Evolutionary conservation across 2,329 filamentous ascomycete genomes (phyloP).

Genomic region (Sporothrix euskadiensis): DNA sequence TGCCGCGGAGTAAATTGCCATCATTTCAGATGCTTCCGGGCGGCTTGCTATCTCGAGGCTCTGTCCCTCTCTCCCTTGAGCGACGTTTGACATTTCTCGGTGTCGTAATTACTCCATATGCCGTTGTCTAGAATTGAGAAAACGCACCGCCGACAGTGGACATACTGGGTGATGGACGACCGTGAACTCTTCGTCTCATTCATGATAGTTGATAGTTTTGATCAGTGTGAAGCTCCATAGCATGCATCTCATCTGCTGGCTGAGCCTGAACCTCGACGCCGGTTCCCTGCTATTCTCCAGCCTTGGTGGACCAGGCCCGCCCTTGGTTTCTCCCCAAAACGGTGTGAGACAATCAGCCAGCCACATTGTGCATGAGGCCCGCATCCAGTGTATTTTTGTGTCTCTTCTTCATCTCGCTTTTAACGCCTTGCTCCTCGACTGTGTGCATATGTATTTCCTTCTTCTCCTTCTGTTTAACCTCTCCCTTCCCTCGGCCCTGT

Average conservation of each 20-base stretch:
- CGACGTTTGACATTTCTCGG: background rate
- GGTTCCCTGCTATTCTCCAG: background rate
- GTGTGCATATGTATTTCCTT: background rate
- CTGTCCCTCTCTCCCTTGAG: background rate
- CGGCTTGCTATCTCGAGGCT: background rate
- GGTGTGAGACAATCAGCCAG: conserved; percentile 1
- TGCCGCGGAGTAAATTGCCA: background rate
- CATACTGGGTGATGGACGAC: background rate
- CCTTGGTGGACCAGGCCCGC: background rate
- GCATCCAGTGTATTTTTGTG: background rate
- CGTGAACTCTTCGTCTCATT: background rate
- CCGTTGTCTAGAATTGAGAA: background rate
- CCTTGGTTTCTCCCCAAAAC: background rate
- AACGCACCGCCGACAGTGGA: background rate
- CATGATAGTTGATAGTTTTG: background rate
- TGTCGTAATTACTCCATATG: background rate
- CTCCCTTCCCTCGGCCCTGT: background rate
- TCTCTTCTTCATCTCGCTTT: background rate
- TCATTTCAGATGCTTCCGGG: background rate
- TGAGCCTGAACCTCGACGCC: background rate
- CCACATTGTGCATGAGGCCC: background rate
- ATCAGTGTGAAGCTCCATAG: background rate
- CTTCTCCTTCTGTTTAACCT: background rate
- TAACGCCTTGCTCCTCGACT: background rate
- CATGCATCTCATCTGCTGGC: background rate